phyloP scores from a whole-genome alignment of 495 filamentous ascomycete species.

The Wilcoxina mikolae region DNA sequence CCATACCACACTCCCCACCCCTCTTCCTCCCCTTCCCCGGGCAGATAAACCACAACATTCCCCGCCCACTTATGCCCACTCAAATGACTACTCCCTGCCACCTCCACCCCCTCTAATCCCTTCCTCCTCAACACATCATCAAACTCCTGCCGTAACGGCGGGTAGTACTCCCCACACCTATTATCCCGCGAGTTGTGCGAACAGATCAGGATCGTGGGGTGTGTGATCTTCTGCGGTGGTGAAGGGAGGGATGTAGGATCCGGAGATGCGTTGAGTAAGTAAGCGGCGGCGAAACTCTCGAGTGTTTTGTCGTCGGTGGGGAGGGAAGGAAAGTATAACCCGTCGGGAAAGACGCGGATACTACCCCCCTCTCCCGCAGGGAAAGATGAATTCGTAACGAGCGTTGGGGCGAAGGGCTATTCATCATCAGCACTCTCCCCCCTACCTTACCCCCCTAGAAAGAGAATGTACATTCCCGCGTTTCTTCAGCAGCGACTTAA shows the following conservation, averaged over 20 bases:
- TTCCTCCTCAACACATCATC: constrained; percentile 45
- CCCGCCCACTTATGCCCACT: constrained; percentile 84
- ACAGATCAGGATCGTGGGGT: constrained; percentile 31
- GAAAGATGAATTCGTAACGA: constrained; percentile 17
- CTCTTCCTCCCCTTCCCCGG: constrained; percentile 39
- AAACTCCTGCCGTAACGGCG: constrained; percentile 62
- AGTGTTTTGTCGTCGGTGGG: constrained; percentile 40
- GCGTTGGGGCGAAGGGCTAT: constrained; percentile 11
- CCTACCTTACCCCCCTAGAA: constrained; percentile 47
- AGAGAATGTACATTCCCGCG: constrained; percentile 49
- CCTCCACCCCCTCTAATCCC: constrained; percentile 39
- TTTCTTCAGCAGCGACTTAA: constrained; percentile 42
- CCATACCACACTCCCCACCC: constrained; percentile 48
- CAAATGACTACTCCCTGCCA: constrained; percentile 55
- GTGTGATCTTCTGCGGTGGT: constrained; percentile 40
- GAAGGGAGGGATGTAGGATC: constrained; percentile 41
- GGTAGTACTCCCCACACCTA: constrained; percentile 64
- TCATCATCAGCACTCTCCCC: constrained; percentile 6
- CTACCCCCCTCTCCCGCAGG: constrained; percentile 28
- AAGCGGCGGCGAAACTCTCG: constrained; percentile 37
- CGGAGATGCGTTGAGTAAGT: constrained; percentile 50
- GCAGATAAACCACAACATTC: constrained; percentile 58
- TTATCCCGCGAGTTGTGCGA: constrained; percentile 36
- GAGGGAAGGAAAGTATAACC: constrained; percentile 1
- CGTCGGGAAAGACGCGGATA: constrained; percentile 2